These are phyloP conservation scores for Russula emetica DNA, from an alignment of 768 basidiomycete genomes.

Conservation along the genomic window DNA sequence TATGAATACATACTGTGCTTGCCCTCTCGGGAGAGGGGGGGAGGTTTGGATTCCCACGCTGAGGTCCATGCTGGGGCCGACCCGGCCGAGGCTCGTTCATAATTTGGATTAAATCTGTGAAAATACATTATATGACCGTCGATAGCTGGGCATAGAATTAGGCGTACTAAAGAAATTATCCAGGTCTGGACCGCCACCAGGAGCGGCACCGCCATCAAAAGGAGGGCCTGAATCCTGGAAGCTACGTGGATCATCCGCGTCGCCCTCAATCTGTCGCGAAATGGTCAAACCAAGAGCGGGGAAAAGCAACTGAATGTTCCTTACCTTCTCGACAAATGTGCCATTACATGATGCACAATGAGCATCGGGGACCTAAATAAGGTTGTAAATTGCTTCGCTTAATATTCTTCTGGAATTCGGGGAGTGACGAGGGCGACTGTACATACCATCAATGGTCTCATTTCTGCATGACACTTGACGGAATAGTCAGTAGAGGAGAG, in stretches of 20 bases:
- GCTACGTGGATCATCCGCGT: slow-evolving; percentile 68
- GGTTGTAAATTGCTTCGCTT: neutral
- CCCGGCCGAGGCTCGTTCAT: slow-evolving; percentile 9
- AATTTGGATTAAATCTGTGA: slow-evolving; percentile 13
- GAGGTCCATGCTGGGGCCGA: slow-evolving; percentile 9
- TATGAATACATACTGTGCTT: slow-evolving; percentile 19
- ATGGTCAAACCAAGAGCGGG: neutral
- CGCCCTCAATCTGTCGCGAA: slow-evolving; percentile 60
- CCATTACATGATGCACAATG: slow-evolving; percentile 79
- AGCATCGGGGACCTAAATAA: slow-evolving; percentile 66
- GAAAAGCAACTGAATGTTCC: slow-evolving; percentile 15
- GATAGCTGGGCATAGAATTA: neutral
- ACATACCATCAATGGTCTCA: slow-evolving; percentile 78
- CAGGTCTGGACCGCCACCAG: slow-evolving; percentile 34
- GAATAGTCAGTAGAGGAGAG: slow-evolving; percentile 11
- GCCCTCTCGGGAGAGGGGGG: slow-evolving; percentile 11
- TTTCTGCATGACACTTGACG: slow-evolving; percentile 77
- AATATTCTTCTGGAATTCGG: slow-evolving; percentile 17
- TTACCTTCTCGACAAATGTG: slow-evolving; percentile 77
- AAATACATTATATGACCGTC: neutral
- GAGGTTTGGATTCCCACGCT: slow-evolving; percentile 4
- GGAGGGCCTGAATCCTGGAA: slow-evolving; percentile 44
- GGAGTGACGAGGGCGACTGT: slow-evolving; percentile 6
- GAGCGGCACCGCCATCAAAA: slow-evolving; percentile 31
- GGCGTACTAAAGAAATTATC: slow-evolving; percentile 49